phyloP scores from a whole-genome alignment of 169 alveolate species.

The Condylostoma magnum region DNA sequence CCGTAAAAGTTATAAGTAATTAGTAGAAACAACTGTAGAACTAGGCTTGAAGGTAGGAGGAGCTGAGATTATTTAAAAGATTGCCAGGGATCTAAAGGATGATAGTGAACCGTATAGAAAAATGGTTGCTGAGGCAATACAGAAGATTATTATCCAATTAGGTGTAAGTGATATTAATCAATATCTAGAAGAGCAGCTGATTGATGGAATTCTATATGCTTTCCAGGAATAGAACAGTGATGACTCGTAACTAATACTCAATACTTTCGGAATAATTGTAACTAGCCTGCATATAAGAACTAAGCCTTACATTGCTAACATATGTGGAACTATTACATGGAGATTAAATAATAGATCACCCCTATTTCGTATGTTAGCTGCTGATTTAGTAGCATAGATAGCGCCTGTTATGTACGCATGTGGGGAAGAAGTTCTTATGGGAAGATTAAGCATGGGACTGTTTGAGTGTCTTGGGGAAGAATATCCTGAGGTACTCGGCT shows the following conservation, averaged over 20 bases:
- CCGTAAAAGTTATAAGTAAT: slow-evolving; percentile 91
- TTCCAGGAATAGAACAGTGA: slow-evolving; percentile 97
- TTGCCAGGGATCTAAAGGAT: slow-evolving; percentile 91
- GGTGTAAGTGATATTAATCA: slow-evolving; percentile 96
- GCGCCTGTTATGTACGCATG: slow-evolving; percentile 96
- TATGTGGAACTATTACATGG: slow-evolving; percentile 98
- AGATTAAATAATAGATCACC: slow-evolving; percentile 95
- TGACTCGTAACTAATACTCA: slow-evolving; percentile 93
- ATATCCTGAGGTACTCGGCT: slow-evolving; percentile 99
- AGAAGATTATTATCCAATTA: slow-evolving; percentile 88
- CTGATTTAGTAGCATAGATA: slow-evolving; percentile 96
- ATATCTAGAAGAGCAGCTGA: slow-evolving; percentile 94
- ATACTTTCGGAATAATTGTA: slow-evolving; percentile 96
- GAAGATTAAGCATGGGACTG: slow-evolving; percentile 95
- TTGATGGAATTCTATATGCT: slow-evolving; percentile 98
- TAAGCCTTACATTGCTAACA: slow-evolving; percentile 96
- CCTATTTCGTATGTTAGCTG: slow-evolving; percentile 98
- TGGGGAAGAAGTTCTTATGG: slow-evolving; percentile 96
- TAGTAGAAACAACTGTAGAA: slow-evolving; percentile 98
- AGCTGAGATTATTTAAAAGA: slow-evolving; percentile 87
- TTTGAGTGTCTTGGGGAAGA: slow-evolving; percentile 99
- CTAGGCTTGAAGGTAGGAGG: slow-evolving; percentile 96
- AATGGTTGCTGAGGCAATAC: slow-evolving; percentile 97
- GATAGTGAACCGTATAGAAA: slow-evolving; percentile 93
- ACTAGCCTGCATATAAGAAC: slow-evolving; percentile 95